These are phyloP conservation scores for Cryphonectria naterciae DNA, from an alignment of 2,329 filamentous ascomycete genomes.

Conservation along the genomic window DNA sequence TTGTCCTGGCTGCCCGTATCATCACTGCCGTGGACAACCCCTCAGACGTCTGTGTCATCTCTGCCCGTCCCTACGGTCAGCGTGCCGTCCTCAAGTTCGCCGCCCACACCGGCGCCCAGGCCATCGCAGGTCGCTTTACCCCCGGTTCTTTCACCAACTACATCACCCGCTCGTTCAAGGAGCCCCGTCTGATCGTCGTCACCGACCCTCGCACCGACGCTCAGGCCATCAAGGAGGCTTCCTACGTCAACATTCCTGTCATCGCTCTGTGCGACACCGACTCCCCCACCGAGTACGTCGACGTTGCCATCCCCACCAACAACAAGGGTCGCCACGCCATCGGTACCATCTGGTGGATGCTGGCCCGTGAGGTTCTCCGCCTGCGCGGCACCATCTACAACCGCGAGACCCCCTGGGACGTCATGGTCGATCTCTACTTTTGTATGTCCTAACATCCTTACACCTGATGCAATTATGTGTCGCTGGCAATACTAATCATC, in stretches of 20 bases:
- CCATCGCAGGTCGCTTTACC: slow-evolving; percentile 99
- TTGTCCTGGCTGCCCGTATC: slow-evolving; percentile 97
- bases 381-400: slow-evolving; percentile 95
- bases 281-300: slow-evolving; percentile 99
- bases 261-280: slow-evolving; percentile 99
- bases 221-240: slow-evolving; percentile 99
- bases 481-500: slow-evolving; percentile 31
- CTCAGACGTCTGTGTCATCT: slow-evolving; percentile 98
- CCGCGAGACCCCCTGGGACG: slow-evolving; percentile 97
- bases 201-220: slow-evolving; percentile 99
- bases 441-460: slow-evolving; percentile 55
- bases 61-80: slow-evolving; percentile 98
- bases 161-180: slow-evolving; percentile 99
- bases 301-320: slow-evolving; percentile 99
- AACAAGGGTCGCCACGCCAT: slow-evolving; percentile 99
- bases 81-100: slow-evolving; percentile 99
- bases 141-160: slow-evolving; percentile 99
- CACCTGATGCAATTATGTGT: neutral
- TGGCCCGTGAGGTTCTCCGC: slow-evolving; percentile 98
- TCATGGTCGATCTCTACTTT: slow-evolving; percentile 99
- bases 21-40: slow-evolving; percentile 99
- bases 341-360: slow-evolving; percentile 98
- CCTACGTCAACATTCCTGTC: slow-evolving; percentile 99
- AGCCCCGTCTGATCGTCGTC: slow-evolving; percentile 98
- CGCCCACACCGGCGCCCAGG: slow-evolving; percentile 93